A percentile compares a stretch with the other conserved stretches of the same genome.
Conservation (phyloP, 352 stramenopile genomes). For the Halophytophthora polymorphica region DNA sequence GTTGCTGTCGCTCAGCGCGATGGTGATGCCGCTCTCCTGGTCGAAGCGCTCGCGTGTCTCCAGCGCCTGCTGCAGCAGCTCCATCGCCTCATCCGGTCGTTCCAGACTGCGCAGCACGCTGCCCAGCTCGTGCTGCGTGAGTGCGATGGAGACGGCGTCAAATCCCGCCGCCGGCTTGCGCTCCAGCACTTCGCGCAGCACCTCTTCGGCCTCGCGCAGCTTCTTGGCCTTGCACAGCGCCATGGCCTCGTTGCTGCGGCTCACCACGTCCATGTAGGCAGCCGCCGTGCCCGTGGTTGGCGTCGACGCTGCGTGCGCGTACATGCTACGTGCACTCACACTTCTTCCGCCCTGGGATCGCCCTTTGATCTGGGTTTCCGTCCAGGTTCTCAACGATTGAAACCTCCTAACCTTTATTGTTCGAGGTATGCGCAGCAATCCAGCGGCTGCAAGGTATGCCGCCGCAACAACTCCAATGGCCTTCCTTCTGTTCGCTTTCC, state of each 20-base stretch:
- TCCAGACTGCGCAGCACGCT: conserved; percentile 44
- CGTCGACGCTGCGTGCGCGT: too few relatives aligned
- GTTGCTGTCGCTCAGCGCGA: conserved; percentile 55
- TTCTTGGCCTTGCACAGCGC: conserved; percentile 37
- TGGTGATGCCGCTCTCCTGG: conserved; percentile 23
- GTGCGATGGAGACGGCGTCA: conserved; percentile 50
- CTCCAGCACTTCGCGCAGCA: conserved; percentile 44
- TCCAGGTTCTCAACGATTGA: too few relatives aligned
- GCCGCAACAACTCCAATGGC: too few relatives aligned
- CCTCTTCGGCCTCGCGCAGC: conserved; percentile 33
- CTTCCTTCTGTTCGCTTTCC: too few relatives aligned
- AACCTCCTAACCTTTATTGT: too few relatives aligned
- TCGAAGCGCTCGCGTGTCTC: conserved; percentile 42
- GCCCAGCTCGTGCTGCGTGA: conserved; percentile 58
- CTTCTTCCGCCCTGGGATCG: too few relatives aligned
- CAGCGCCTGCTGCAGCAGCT: conserved; percentile 40
- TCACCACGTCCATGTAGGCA: conserved; percentile 48
- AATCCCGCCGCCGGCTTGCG: conserved; percentile 52
- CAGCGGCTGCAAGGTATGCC: too few relatives aligned
- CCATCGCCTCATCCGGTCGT: conserved; percentile 46
- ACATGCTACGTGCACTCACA: too few relatives aligned
- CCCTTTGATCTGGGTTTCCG: too few relatives aligned
- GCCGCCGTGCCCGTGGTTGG: too few relatives aligned
- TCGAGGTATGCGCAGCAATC: too few relatives aligned
- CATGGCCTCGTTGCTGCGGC: conserved; percentile 40